These are phyloP conservation scores for Platanthera zijinensis DNA, from an alignment of 106 monocot genomes.

Conservation along the genomic window DNA sequence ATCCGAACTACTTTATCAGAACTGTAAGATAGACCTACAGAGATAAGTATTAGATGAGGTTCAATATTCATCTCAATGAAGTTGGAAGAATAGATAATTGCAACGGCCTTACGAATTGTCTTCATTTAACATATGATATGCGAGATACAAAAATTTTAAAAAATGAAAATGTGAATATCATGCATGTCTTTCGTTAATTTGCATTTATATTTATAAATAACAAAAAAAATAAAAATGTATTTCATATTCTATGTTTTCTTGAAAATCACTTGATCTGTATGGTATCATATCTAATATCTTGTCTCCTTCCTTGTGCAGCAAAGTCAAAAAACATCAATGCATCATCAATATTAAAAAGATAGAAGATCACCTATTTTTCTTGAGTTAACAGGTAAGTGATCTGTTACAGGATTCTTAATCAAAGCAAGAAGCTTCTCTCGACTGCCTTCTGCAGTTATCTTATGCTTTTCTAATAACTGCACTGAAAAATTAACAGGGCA, in stretches of 20 bases:
- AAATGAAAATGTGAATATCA: neutral
- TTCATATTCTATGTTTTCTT: too few species aligned
- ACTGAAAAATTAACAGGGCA: conserved; percentile 26
- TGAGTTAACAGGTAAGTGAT: conserved; percentile 76
- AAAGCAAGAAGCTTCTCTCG: conserved; percentile 92
- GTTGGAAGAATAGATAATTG: too few species aligned
- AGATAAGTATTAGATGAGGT: neutral
- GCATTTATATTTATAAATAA: too few species aligned
- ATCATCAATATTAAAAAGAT: neutral
- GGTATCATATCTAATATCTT: too few species aligned
- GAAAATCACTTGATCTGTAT: too few species aligned
- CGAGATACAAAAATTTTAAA: neutral
- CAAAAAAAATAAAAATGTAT: too few species aligned
- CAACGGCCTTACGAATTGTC: too few species aligned
- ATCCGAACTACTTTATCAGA: conserved; percentile 68
- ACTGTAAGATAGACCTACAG: conserved; percentile 80
- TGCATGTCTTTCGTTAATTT: too few species aligned
- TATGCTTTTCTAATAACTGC: conserved; percentile 65
- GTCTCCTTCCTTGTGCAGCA: too few species aligned
- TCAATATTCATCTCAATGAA: neutral
- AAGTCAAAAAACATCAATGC: neutral
- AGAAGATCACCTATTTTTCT: conserved; percentile 64
- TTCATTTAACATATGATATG: too few species aligned
- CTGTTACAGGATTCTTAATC: conserved; percentile 84
- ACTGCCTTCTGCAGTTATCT: conserved; percentile 72